Conservation (phyloP, 2,329 filamentous ascomycete genomes). For the Sclerotinia trifoliorum region DNA sequence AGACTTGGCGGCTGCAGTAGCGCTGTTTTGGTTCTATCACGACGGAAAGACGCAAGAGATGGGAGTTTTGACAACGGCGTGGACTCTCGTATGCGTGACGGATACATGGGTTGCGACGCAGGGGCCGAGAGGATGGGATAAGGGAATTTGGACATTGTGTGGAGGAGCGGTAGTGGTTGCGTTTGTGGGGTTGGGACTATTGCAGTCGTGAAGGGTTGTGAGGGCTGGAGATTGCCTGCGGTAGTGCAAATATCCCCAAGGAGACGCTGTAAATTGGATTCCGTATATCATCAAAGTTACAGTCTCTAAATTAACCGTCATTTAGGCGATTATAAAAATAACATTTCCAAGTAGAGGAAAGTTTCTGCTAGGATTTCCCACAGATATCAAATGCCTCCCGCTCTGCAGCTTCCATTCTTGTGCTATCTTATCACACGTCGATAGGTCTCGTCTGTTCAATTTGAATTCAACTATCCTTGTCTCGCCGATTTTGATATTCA, state of each 20-base stretch:
- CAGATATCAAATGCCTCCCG: neutral
- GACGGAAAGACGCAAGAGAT: neutral
- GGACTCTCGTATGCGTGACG: neutral
- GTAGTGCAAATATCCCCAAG: too few relatives aligned
- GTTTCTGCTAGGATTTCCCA: neutral
- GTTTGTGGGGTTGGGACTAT: neutral
- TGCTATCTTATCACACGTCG: neutral
- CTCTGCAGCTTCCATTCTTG: neutral
- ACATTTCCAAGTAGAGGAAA: neutral
- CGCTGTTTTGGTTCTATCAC: neutral
- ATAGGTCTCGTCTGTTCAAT: neutral
- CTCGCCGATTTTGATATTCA: neutral
- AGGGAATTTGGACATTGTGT: neutral
- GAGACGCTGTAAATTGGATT: too few relatives aligned
- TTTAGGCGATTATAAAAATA: too few relatives aligned
- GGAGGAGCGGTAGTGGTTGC: neutral
- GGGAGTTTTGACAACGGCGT: neutral
- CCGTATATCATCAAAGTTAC: too few relatives aligned
- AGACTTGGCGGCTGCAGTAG: neutral
- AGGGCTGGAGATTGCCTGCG: too few relatives aligned
- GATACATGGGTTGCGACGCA: neutral
- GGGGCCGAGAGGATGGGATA: neutral
- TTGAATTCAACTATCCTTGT: neutral
- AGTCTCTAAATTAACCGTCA: too few relatives aligned
- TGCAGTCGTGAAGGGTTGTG: neutral